A percentile compares a stretch with the other conserved stretches of the same genome.
Evolutionary conservation across 1,284 basidiomycete genomes (phyloP).

Genomic region (Phellinidium pouzarii): DNA sequence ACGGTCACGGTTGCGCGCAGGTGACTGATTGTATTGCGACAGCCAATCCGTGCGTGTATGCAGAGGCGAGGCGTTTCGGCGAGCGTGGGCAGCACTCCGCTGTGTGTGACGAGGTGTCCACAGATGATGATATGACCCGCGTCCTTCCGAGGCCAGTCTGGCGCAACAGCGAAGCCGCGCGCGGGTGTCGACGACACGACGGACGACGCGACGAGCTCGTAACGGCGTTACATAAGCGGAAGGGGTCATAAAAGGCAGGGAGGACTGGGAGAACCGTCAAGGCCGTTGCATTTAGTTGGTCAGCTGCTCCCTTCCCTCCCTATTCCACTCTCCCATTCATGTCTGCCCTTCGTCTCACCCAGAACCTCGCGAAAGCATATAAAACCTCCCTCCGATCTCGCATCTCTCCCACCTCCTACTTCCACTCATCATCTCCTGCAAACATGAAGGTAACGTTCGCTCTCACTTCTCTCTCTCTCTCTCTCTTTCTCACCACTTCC

Average conservation of each 20-base stretch:
- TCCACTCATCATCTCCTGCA: constrained; percentile 16
- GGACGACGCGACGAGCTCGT: too few relatives aligned
- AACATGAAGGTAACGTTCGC: constrained; percentile 24
- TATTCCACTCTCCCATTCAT: constrained; percentile 3
- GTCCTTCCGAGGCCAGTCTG: too few relatives aligned
- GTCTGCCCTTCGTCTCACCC: constrained; percentile 17
- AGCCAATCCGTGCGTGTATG: too few relatives aligned
- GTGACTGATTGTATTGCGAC: too few relatives aligned
- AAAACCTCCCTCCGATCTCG: constrained; percentile 14
- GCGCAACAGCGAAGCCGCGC: too few relatives aligned
- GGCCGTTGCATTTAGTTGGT: background rate
- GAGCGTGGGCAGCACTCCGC: background rate
- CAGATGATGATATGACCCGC: background rate
- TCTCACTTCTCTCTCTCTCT: background rate
- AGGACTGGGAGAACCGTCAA: background rate
- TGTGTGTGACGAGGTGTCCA: background rate
- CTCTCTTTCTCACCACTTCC: background rate
- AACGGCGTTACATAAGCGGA: too few relatives aligned
- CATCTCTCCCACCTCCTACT: constrained; percentile 15
- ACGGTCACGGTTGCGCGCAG: background rate
- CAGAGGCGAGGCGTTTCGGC: background rate
- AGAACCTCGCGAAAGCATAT: constrained; percentile 15
- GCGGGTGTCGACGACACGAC: too few relatives aligned
- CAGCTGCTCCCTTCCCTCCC: constrained; percentile 9
- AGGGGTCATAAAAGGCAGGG: too few relatives aligned